Base-by-base conservation (phyloP, 2,329 filamentous ascomycete genomes). In the Trichoderma endophyticum region DNA sequence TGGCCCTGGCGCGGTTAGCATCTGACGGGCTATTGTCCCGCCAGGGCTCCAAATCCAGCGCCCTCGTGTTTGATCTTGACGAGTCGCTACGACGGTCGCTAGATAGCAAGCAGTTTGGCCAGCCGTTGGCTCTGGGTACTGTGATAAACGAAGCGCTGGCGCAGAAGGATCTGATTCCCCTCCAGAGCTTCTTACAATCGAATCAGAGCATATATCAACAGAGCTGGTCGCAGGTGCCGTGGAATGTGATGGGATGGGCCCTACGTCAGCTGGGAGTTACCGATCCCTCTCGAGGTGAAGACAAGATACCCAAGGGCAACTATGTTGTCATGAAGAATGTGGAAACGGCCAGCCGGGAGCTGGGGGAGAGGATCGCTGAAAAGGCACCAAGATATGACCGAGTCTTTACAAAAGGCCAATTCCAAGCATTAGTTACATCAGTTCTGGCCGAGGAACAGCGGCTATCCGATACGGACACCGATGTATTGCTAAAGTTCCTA, bases 41-140 rank as follows among this genome's bases (percentile, higher is more conserved):
- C 30, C 80, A 82, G 21, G 78, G 83, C 7, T 79, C 80, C 0
- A 79, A 79, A 6, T 81, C 84, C 2, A 86, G 86, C 72, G 82
- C 86, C 21, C 81, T 92, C 14, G 80, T 88, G 34, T 80, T 92
- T 32, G 82, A 83, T 8, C 81, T 88, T 48, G 86, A 88, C 76
- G 89, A 92, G 43, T 85, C 88, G 34, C 86, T 99, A 1, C 83
- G 92, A 26, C 87, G 89, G 28, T 89, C 90, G 43, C 84, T 99
- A 68, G 91, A 95, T 75, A 92, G 87, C 63, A 90, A 90, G 59
- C 90, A 95, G 76, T 95, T 90, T 81, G 96, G 96, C 2, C 88
- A 91, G 60, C 96, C 96, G 2, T 86, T 95, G 11, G 93, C 93
- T 3, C 84, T 99, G 1, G 92, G 92, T 1, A 89, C 91, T 4